Evolutionary conservation across 495 filamentous ascomycete genomes (phyloP), one percentile per base, ranked within the genome.

Genomic region (Neohortaea acidophila): DNA sequence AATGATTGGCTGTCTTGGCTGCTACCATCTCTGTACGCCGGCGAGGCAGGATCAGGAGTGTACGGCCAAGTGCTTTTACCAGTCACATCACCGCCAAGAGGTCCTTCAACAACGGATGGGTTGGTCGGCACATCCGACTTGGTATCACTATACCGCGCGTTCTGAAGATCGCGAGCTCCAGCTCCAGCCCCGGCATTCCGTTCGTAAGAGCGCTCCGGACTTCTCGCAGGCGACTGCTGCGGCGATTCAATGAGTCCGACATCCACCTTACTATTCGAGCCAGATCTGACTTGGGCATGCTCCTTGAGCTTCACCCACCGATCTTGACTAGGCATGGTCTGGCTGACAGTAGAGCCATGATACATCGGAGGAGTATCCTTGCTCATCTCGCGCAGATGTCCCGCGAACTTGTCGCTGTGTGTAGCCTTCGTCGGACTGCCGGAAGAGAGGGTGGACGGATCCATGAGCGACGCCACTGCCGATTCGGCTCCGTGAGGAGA

Each of bases 91-190:
- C 70, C 70, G 34, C 66, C 72, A 48, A 73, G 69, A 5, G 79
- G 75, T 2, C 78, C 79, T 43, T 77, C 67, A 25, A 84, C 78
- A 43, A 77, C 69, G 1, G 81, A 83, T 17, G 81, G 81, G 52
- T 85, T 85, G 35, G 81, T 86, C 38, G 66, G 75, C 19, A 84
- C 68, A 32, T 84, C 81, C 1, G 73, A 79, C 48, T 71, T 75
- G 21, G 76, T 68, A 10, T 78, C 72, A 21, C 59, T 49, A 31
- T 67, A 62, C 45, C 69, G 67, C 5, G 73, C 74, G 43, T 77
- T 71, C 41, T 84, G n/a, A n/a, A n/a, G n/a, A n/a, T n/a, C n/a
- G n/a, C n/a, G n/a, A n/a, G n/a, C n/a, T n/a, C n/a, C n/a, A n/a
- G n/a, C n/a, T n/a, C n/a, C n/a, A n/a, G n/a, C n/a, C n/a, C n/a